Conservation (phyloP, 495 filamentous ascomycete species). For the Podospora sp. region DNA sequence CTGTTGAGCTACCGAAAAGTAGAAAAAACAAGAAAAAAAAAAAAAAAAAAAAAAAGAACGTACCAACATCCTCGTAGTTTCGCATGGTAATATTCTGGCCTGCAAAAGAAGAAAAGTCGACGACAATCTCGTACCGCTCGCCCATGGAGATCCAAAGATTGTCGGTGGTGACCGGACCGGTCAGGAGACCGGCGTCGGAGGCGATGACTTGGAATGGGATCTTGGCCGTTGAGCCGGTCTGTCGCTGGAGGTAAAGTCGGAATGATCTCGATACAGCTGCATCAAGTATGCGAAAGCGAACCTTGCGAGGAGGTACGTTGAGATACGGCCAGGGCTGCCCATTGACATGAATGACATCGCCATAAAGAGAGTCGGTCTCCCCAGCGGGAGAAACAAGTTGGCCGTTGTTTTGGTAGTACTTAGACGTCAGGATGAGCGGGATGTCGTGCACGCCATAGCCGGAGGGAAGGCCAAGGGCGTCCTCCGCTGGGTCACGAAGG, state of each 20-base stretch:
- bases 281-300: conserved; percentile 57
- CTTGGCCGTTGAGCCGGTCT: conserved; percentile 20
- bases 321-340: conserved; percentile 59
- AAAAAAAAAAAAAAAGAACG: too few relatives aligned
- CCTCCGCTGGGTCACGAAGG: conserved; percentile 49
- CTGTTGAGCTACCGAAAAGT: too few relatives aligned
- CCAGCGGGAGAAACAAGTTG: conserved; percentile 41
- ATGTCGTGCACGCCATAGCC: conserved; percentile 55
- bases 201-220: conserved; percentile 54
- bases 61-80: conserved; percentile 31
- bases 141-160: conserved; percentile 53
- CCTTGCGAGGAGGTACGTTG: conserved; percentile 59
- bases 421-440: conserved; percentile 51
- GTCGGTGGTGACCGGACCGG: conserved; percentile 36
- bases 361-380: conserved; percentile 51
- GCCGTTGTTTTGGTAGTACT: conserved; percentile 53
- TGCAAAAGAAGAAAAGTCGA: conserved; percentile 53
- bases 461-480: conserved; percentile 47
- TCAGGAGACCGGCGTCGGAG: conserved; percentile 54
- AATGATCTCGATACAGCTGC: conserved; percentile 54
- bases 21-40: too few relatives aligned
- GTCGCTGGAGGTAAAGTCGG: conserved; percentile 45
- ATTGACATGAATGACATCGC: conserved; percentile 60
- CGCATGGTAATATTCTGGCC: conserved; percentile 53
- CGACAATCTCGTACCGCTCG: conserved; percentile 58